Evolutionary conservation across 805 yeast species (phyloP).

Genomic region (Wickerhamomyces xylosicus): DNA sequence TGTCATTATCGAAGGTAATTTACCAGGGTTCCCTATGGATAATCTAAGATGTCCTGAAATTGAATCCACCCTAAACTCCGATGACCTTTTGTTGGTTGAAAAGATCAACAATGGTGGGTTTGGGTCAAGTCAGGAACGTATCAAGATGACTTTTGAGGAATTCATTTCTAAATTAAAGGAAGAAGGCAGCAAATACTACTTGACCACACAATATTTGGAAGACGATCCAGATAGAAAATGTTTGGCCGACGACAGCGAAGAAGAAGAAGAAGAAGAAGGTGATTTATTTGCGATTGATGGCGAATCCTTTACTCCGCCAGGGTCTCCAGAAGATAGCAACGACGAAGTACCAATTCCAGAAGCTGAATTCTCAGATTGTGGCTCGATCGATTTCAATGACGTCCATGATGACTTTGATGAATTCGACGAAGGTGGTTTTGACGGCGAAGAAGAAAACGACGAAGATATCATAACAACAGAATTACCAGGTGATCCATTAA

Average conservation of each 20-base stretch:
- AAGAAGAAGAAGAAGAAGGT: constrained; percentile 9
- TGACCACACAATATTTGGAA: constrained; percentile 61
- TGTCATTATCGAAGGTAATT: constrained; percentile 32
- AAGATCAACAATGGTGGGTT: constrained; percentile 49
- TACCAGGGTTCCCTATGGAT: constrained; percentile 24
- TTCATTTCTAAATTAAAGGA: constrained; percentile 30
- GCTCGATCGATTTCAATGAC: constrained; percentile 32
- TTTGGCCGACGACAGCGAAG: constrained; percentile 12
- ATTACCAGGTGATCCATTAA: constrained; percentile 19
- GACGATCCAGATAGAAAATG: constrained; percentile 26
- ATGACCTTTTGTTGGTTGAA: constrained; percentile 42
- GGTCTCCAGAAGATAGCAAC: background rate
- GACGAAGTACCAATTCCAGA: background rate
- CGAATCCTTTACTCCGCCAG: constrained; percentile 5
- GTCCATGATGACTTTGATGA: constrained; percentile 41
- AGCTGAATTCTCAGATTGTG: constrained; percentile 24
- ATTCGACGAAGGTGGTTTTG: constrained; percentile 19
- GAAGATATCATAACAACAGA: constrained; percentile 9
- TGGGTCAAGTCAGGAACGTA: constrained; percentile 52
- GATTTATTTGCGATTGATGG: constrained; percentile 7
- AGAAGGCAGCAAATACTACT: constrained; percentile 40
- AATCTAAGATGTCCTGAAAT: constrained; percentile 27
- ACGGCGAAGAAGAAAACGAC: constrained; percentile 10
- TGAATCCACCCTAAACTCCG: constrained; percentile 25
- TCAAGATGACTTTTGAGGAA: constrained; percentile 38